A percentile compares a stretch with the other conserved stretches of the same genome.
Conservation (phyloP, 805 yeast species). For the Lachancea meyersii region DNA sequence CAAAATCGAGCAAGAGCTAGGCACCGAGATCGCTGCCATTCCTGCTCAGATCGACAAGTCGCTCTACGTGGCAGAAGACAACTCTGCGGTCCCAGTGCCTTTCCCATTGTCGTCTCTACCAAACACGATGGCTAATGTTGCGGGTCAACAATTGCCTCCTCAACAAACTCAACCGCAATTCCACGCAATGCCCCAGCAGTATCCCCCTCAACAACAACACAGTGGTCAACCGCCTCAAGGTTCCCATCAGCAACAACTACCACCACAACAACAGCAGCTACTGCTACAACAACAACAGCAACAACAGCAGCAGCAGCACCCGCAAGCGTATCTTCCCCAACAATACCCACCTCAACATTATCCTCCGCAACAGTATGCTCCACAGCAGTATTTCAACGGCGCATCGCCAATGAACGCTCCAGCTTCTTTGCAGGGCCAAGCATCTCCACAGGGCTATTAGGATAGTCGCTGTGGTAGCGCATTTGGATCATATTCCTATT, state of each 20-base stretch:
- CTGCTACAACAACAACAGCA: slow-evolving; percentile 1
- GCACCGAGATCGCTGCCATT: slow-evolving; percentile 94
- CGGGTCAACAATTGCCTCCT: slow-evolving; percentile 22
- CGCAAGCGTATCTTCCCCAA: not conserved
- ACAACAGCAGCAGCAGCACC: not conserved
- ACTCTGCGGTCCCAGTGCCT: slow-evolving; percentile 77
- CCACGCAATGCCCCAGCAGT: slow-evolving; percentile 22
- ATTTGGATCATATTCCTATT: not conserved
- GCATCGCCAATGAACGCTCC: slow-evolving; percentile 10
- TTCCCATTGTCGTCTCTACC: slow-evolving; percentile 65
- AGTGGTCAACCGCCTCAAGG: slow-evolving; percentile 13
- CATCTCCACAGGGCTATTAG: slow-evolving; percentile 10
- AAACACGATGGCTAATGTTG: slow-evolving; percentile 27
- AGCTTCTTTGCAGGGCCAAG: slow-evolving; percentile 12
- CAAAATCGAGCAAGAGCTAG: slow-evolving; percentile 93
- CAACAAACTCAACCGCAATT: slow-evolving; percentile 32
- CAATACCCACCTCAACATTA: slow-evolving; percentile 8
- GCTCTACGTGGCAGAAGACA: slow-evolving; percentile 78
- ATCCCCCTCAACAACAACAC: slow-evolving; percentile 28
- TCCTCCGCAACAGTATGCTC: slow-evolving; percentile 4
- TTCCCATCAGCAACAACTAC: slow-evolving; percentile 18
- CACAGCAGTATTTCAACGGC: slow-evolving; percentile 4
- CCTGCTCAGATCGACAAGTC: slow-evolving; percentile 88
- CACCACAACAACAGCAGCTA: slow-evolving; percentile 13
- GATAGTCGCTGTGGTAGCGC: not conserved